These are phyloP conservation scores for Leishmania turanica DNA, from an alignment of 208 protist genomes.

Conservation along the genomic window DNA sequence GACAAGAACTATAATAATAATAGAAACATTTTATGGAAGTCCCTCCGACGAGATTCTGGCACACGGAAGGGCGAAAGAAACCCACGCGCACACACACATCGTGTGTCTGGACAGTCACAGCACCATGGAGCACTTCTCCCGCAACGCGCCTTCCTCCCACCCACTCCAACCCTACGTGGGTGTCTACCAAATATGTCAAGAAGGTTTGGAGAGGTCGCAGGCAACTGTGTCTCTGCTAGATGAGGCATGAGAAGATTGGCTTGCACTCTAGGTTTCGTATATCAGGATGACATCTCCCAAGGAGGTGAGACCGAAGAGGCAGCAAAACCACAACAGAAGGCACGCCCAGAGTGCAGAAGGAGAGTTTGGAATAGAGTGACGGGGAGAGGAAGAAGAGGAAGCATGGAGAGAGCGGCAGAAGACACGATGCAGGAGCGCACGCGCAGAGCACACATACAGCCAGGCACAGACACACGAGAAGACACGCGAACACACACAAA, in stretches of 20 bases:
- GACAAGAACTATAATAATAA: too few relatives aligned
- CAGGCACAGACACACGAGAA: not conserved
- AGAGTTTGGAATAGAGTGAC: not conserved
- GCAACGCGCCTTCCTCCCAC: not conserved
- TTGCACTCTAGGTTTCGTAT: not conserved
- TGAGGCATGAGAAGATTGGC: not conserved
- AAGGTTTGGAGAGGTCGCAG: not conserved
- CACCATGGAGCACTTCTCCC: too few relatives aligned
- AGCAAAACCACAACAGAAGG: not conserved
- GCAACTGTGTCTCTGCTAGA: not conserved
- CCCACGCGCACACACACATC: too few relatives aligned
- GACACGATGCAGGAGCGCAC: not conserved
- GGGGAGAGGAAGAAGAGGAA: too few relatives aligned
- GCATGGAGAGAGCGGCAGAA: not conserved
- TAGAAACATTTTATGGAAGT: too few relatives aligned
- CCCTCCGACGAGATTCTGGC: too few relatives aligned
- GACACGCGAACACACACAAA: not conserved
- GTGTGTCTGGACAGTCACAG: too few relatives aligned
- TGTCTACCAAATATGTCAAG: not conserved
- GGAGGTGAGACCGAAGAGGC: not conserved
- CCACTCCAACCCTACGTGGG: not conserved
- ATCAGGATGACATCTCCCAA: not conserved
- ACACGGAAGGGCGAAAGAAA: too few relatives aligned
- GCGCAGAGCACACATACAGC: not conserved
- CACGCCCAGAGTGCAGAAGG: not conserved